Conservation (phyloP, 2,329 filamentous ascomycete species). For the Gaeumannomyces sp. region DNA sequence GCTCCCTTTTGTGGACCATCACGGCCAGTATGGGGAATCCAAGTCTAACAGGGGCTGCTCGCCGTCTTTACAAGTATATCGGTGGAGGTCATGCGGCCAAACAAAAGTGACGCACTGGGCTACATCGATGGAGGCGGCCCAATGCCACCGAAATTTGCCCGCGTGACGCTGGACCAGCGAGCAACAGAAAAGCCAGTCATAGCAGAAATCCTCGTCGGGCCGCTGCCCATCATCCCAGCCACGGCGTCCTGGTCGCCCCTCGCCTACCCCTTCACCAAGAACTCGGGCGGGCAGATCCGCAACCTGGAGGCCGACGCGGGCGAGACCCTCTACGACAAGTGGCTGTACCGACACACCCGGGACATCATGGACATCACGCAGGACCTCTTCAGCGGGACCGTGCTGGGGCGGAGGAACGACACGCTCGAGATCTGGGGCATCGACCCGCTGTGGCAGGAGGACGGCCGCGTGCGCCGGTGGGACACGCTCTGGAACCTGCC, state of each 20-base stretch:
- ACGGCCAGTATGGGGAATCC: no score
- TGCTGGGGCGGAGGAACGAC: conserved; percentile 33
- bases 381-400: conserved; percentile 36
- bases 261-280: conserved; percentile 35
- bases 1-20: no score
- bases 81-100: conserved; percentile 36
- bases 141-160: conserved; percentile 34
- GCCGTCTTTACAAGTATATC: conserved; percentile 13
- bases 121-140: conserved; percentile 35
- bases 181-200: conserved; percentile 31
- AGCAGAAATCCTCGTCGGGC: conserved; percentile 42
- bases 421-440: conserved; percentile 34
- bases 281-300: conserved; percentile 30
- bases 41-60: no score
- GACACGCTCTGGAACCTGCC: conserved; percentile 36
- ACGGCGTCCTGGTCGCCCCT: conserved; percentile 32
- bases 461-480: conserved; percentile 39
- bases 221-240: conserved; percentile 36
- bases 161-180: conserved; percentile 34
- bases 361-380: conserved; percentile 34
- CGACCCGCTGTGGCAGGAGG: conserved; percentile 35
- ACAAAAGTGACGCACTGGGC: conserved; percentile 41
- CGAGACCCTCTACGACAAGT: conserved; percentile 22
- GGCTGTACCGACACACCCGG: conserved; percentile 28
- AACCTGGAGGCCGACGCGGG: conserved; percentile 33